A percentile compares a stretch with the other conserved stretches of the same genome.
phyloP scores from a whole-genome alignment of 805 yeast species.

The Wickerhamiella australiensis region DNA sequence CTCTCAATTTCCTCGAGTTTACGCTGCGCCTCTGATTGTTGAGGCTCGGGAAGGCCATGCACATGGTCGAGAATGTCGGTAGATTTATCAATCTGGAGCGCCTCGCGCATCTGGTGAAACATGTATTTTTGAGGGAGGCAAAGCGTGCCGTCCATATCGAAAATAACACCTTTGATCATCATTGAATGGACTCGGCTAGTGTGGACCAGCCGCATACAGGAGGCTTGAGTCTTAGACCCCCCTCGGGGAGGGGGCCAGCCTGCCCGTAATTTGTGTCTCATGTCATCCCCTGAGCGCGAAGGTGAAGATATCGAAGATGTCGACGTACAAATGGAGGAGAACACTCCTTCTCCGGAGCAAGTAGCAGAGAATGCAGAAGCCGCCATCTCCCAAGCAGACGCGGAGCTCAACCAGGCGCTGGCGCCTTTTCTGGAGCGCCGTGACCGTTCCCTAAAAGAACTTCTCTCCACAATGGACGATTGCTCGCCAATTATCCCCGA shows the following conservation, averaged over 20 bases:
- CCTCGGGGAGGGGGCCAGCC: neutral
- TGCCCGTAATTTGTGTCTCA: neutral
- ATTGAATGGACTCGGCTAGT: neutral
- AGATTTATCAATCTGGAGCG: slow-evolving; percentile 37
- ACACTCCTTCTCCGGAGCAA: slow-evolving; percentile 7
- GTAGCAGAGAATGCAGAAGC: slow-evolving; percentile 1
- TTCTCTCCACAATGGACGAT: slow-evolving; percentile 80
- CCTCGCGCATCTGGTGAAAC: slow-evolving; percentile 45
- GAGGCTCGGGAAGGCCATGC: slow-evolving; percentile 32
- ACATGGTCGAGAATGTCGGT: slow-evolving; percentile 46
- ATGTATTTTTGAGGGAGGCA: slow-evolving; percentile 43
- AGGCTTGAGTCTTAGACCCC: neutral
- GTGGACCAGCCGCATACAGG: neutral
- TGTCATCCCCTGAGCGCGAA: neutral
- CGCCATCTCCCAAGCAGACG: slow-evolving; percentile 6
- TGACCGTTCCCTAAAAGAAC: slow-evolving; percentile 46
- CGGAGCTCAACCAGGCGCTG: slow-evolving; percentile 14
- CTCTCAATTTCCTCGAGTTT: slow-evolving; percentile 43
- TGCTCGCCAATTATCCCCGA: slow-evolving; percentile 95
- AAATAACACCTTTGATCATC: slow-evolving; percentile 41
- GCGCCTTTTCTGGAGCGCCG: slow-evolving; percentile 23
- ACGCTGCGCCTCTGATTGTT: slow-evolving; percentile 35
- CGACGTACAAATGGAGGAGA: slow-evolving; percentile 2
- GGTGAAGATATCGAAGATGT: slow-evolving; percentile 5
- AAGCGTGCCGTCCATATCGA: slow-evolving; percentile 74